phyloP scores from a whole-genome alignment of 2,329 filamentous ascomycete genomes.

The Nigrospora oryzae region DNA sequence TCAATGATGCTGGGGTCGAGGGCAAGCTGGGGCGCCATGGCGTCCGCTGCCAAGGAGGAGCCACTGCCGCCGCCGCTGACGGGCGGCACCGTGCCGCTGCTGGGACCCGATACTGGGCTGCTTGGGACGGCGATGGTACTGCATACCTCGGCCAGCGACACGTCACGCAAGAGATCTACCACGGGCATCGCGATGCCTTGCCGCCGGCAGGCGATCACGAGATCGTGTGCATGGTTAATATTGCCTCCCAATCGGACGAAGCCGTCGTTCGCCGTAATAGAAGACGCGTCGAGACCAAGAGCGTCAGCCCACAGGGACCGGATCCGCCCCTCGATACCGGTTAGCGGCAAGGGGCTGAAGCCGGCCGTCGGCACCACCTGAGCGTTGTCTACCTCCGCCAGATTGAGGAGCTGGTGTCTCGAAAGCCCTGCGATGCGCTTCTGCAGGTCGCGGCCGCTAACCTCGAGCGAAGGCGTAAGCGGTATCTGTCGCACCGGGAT shows the following conservation, averaged over 20 bases:
- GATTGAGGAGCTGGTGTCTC: constrained; percentile 30
- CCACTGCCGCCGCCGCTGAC: background rate
- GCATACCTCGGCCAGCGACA: constrained; percentile 36
- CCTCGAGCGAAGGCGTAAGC: constrained; percentile 39
- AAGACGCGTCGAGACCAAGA: constrained; percentile 26
- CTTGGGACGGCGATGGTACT: constrained; percentile 9
- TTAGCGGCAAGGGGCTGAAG: constrained; percentile 38
- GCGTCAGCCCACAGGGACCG: constrained; percentile 37
- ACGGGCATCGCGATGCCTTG: constrained; percentile 31
- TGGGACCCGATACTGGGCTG: constrained; percentile 7
- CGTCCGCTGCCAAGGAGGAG: constrained; percentile 1
- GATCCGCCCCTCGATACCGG: constrained; percentile 37
- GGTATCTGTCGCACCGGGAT: constrained; percentile 40
- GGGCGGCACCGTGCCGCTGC: background rate
- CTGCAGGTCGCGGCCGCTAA: constrained; percentile 38
- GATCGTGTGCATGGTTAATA: constrained; percentile 30
- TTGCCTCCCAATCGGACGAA: constrained; percentile 41
- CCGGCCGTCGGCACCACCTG: constrained; percentile 25
- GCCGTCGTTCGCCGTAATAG: constrained; percentile 31
- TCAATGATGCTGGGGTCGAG: constrained; percentile 32
- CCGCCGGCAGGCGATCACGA: constrained; percentile 35
- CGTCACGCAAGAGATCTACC: constrained; percentile 30
- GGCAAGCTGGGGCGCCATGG: constrained; percentile 31
- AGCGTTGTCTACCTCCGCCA: constrained; percentile 28
- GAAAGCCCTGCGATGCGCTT: constrained; percentile 33